A percentile compares a stretch with the other conserved stretches of the same genome.
Conservation (phyloP, 2,329 filamentous ascomycete genomes). For the Microdochium paspali region DNA sequence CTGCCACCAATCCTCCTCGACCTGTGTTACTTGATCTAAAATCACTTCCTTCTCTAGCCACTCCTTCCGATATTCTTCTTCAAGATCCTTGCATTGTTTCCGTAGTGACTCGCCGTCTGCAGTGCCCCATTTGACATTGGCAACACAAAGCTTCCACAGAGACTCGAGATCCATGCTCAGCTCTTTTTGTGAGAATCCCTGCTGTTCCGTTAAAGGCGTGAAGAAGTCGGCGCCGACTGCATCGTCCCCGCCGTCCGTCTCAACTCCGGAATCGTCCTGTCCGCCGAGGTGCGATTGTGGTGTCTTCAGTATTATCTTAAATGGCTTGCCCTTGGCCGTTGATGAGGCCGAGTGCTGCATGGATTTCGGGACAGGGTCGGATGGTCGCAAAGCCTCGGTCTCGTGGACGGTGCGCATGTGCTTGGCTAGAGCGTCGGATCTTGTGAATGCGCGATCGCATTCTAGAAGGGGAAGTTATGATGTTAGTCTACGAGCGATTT, state of each 20-base stretch:
- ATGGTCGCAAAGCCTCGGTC: conserved; percentile 81
- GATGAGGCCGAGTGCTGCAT: conserved; percentile 35
- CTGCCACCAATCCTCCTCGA: conserved; percentile 57
- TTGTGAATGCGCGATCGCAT: conserved; percentile 93
- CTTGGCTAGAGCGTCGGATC: conserved; percentile 91
- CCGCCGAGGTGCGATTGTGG: conserved; percentile 47
- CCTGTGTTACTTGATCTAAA: conserved; percentile 60
- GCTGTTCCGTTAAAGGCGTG: conserved; percentile 43
- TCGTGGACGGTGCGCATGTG: conserved; percentile 99
- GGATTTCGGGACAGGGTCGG: conserved; percentile 64
- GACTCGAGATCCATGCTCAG: conserved; percentile 48
- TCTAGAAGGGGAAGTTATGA: conserved; percentile 42
- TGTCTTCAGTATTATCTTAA: conserved; percentile 57
- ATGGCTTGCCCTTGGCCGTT: conserved; percentile 36
- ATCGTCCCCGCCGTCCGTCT: conserved; percentile 43
- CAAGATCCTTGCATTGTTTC: conserved; percentile 55
- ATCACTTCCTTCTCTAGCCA: conserved; percentile 76
- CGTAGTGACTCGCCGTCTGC: conserved; percentile 55
- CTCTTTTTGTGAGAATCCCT: conserved; percentile 57
- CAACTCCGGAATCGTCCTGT: conserved; percentile 39
- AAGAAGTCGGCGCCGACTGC: conserved; percentile 47
- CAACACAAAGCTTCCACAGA: conserved; percentile 58
- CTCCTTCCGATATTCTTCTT: conserved; percentile 58
- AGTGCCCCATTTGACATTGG: conserved; percentile 65
- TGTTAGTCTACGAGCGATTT: conserved; percentile 9